Evolutionary conservation across 352 stramenopile genomes (phyloP).

Genomic region (Globisporangium sylvaticum): DNA sequence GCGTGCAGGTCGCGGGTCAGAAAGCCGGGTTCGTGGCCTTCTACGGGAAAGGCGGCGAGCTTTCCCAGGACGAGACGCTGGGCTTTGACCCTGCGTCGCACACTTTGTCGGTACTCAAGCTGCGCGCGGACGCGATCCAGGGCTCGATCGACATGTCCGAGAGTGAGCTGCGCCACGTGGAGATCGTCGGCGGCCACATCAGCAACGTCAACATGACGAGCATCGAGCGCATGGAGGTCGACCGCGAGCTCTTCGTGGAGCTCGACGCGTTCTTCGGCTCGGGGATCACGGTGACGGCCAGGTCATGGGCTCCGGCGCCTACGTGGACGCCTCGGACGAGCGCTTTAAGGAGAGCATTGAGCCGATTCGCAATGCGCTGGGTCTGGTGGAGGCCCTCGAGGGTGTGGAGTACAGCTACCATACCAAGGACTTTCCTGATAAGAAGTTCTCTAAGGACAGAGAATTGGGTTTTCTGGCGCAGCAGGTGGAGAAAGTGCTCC

Average conservation of each 20-base stretch:
- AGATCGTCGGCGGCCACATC: conserved; percentile 73
- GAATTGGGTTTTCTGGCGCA: conserved; percentile 90
- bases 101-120: conserved; percentile 36
- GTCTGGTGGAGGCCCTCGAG: conserved; percentile 45
- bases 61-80: conserved; percentile 52
- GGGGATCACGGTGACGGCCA: conserved; percentile 83
- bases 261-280: conserved; percentile 81
- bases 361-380: conserved; percentile 38
- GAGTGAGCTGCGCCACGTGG: conserved; percentile 58
- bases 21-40: conserved; percentile 50
- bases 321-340: conserved; percentile 87
- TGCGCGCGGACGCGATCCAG: conserved; percentile 45
- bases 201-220: conserved; percentile 76
- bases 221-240: conserved; percentile 65
- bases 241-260: conserved; percentile 80
- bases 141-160: conserved; percentile 79
- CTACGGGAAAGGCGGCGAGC: conserved; percentile 68
- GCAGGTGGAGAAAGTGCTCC: conserved; percentile 74
- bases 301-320: conserved; percentile 88
- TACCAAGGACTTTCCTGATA: conserved; percentile 32
- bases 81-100: conserved; percentile 51
- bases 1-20: conserved; percentile 57
- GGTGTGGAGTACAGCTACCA: conserved; percentile 69
- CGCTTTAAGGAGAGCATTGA: conserved; percentile 83
- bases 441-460: conserved; percentile 32